Evolutionary conservation across 768 basidiomycete genomes (phyloP), one percentile per base, ranked within the genome.

Genomic region (Lactarius akahatsu): DNA sequence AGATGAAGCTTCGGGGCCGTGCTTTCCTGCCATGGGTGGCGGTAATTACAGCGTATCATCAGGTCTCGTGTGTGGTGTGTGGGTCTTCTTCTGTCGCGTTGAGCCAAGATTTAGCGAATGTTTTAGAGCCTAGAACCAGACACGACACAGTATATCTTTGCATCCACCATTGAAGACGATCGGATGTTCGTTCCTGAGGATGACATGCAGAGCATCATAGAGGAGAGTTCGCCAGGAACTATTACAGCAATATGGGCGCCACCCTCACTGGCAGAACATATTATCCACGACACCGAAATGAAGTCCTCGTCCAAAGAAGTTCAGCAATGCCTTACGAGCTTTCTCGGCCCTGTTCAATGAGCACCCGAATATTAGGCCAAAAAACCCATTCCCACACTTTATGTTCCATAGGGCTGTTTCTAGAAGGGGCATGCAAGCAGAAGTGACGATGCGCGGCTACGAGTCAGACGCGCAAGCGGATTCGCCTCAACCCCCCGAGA

Each of bases 101-200:
- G 26, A 18, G 7, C 23, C 11, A 13, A 11, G 10, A 36, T 57
- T 57, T n/a, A 57, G 30, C 30, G 56, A 30, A 18, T 18, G 9
- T 57, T 57, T 30, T 18, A 57, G 34, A 36, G 34, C 56, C 4
- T 34, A 32, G 18, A n/a, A 36, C 32, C 23, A 30, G 16, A 26
- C 4, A n/a, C 7, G 11, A 36, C 11, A n/a, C 56, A 36, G 9
- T 36, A 57, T 11, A 23, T 36, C 34, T n/a, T 57, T 30, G 11
- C 11, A 13, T 2, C 36, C 36, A 11, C 36, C 36, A n/a, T 13
- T 9, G 55, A 56, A 13, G 56, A 57, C n/a, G 34, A 18, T n/a
- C 36, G 56, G 20, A 57, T 57, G 56, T 57, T 57, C 34, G 30
- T n/a, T 36, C 56, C 28, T 20, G 56, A 32, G 56, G 56, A 57